A percentile compares a stretch with the other conserved stretches of the same genome.
phyloP scores from a whole-genome alignment of 2,329 filamentous ascomycete genomes.

The Ceratocystis huliohia region DNA sequence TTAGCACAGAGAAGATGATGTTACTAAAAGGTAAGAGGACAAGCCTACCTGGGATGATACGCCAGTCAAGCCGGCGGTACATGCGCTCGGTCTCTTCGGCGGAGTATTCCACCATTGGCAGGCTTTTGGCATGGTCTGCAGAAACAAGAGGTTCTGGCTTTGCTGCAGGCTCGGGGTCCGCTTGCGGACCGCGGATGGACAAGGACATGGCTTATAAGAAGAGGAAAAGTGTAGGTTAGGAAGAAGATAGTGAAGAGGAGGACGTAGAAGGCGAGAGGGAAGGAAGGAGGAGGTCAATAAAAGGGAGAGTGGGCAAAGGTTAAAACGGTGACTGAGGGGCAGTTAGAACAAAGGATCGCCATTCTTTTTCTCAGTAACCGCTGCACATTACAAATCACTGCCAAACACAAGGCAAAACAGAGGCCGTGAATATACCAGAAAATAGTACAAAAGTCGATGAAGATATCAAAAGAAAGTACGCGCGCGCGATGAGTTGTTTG shows the following conservation, averaged over 20 bases:
- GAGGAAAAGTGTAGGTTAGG: not conserved
- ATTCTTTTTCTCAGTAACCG: not conserved
- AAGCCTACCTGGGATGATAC: slow-evolving; percentile 44
- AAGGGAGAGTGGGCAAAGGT: not conserved
- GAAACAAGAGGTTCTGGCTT: not conserved
- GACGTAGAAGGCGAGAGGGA: not conserved
- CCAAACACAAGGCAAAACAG: not conserved
- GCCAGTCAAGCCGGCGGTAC: slow-evolving; percentile 44
- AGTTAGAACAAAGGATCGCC: not conserved
- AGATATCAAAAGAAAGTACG: not conserved
- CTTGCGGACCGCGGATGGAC: not conserved
- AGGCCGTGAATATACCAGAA: not conserved
- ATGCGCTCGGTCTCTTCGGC: slow-evolving; percentile 41
- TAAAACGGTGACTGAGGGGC: not conserved
- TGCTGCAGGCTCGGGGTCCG: not conserved
- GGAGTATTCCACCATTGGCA: slow-evolving; percentile 32
- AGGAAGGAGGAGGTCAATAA: not conserved
- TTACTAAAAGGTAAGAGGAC: not conserved
- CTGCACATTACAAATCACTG: not conserved
- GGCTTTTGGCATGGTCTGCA: not conserved
- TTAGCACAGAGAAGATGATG: not conserved
- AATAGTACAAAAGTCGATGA: not conserved
- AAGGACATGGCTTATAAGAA: not conserved
- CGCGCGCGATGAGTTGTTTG: not conserved
- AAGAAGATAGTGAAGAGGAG: not conserved